A percentile compares a stretch with the other conserved stretches of the same genome.
These are phyloP conservation scores for Cytospora leucostoma DNA, from an alignment of 2,329 filamentous ascomycete species.

Conservation along the genomic window DNA sequence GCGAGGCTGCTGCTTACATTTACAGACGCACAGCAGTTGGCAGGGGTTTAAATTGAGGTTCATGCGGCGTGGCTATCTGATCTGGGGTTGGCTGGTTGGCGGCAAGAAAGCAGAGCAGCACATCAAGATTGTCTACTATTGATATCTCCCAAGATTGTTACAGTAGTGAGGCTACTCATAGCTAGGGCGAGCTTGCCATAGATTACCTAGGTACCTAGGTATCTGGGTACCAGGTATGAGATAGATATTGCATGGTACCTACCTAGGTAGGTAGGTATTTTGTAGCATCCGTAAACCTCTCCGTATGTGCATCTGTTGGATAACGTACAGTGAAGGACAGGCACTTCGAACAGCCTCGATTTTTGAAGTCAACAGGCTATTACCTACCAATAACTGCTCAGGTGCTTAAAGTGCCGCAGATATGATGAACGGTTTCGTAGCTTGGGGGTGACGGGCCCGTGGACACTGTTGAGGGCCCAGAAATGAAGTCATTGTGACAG, in stretches of 20 bases:
- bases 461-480: background rate
- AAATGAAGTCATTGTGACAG: constrained; percentile 9
- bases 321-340: background rate
- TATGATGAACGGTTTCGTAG: background rate
- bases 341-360: too few relatives aligned
- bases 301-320: background rate
- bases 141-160: background rate
- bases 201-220: background rate
- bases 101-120: constrained; percentile 1
- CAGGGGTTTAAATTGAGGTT: constrained; percentile 15
- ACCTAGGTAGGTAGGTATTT: background rate
- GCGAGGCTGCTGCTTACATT: background rate
- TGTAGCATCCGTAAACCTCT: background rate
- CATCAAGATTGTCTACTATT: background rate
- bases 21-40: background rate
- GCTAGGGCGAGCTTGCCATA: too few relatives aligned
- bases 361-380: too few relatives aligned
- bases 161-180: too few relatives aligned
- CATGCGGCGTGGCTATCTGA: constrained; percentile 2
- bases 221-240: too few relatives aligned
- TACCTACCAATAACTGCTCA: too few relatives aligned
- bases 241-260: too few relatives aligned
- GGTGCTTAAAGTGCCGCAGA: too few relatives aligned
- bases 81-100: background rate
- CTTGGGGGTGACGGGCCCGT: background rate